phyloP scores from a whole-genome alignment of 495 filamentous ascomycete species.

The Podospora appendiculata region DNA sequence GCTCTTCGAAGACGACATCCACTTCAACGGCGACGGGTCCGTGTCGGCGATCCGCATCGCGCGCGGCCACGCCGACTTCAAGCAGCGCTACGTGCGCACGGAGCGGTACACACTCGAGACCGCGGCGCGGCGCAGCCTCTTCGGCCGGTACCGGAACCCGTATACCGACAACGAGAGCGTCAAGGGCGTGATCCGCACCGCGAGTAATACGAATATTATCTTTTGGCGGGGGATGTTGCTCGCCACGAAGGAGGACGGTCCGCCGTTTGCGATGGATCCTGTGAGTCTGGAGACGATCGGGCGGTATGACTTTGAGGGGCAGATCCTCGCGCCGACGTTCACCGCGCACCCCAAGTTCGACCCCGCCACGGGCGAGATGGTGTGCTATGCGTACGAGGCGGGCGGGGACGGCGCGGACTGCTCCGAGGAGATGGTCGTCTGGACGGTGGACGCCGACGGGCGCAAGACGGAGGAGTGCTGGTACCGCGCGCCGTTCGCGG shows the following conservation, averaged over 20 bases:
- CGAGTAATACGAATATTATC: constrained; percentile 49
- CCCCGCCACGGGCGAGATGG: constrained; percentile 48
- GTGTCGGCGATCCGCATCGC: constrained; percentile 47
- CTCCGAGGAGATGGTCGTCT: constrained; percentile 40
- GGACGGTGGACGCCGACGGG: constrained; percentile 35
- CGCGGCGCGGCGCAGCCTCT: constrained; percentile 29
- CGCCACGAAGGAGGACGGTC: constrained; percentile 48
- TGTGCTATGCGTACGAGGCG: constrained; percentile 49
- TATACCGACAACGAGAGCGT: constrained; percentile 47
- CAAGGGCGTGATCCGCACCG: constrained; percentile 38
- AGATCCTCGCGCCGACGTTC: constrained; percentile 45
- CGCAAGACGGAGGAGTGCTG: constrained; percentile 36
- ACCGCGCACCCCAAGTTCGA: constrained; percentile 57
- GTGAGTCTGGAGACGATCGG: constrained; percentile 47
- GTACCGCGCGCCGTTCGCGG: constrained; percentile 44
- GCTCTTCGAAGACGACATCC: constrained; percentile 45
- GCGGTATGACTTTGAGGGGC: constrained; percentile 49
- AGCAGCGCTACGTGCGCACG: constrained; percentile 46
- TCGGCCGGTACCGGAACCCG: constrained; percentile 48
- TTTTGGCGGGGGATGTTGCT: constrained; percentile 45
- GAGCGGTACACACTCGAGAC: constrained; percentile 40
- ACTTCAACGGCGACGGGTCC: constrained; percentile 37
- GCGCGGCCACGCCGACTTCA: constrained; percentile 40
- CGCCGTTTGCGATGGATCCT: constrained; percentile 50
- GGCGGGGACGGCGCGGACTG: constrained; percentile 37